phyloP scores from a whole-genome alignment of 257 asterid genomes.

The Oldenlandia corymbosa region DNA sequence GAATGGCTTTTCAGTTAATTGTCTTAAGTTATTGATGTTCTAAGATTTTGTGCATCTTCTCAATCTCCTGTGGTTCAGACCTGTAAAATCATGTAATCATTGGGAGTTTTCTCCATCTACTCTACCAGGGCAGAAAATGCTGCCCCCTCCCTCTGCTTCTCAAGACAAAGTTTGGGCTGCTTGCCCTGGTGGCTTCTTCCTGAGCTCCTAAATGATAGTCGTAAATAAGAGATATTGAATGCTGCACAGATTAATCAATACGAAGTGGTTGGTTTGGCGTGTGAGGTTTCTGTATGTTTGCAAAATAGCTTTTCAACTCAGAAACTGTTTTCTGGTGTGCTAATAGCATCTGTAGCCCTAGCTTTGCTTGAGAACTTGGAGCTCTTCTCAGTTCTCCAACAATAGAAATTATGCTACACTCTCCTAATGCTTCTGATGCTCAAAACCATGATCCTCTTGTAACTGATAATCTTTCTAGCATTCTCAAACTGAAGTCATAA shows the following conservation, averaged over 20 bases:
- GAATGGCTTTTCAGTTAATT: neutral
- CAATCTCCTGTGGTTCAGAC: too few species aligned
- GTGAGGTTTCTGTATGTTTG: constrained; percentile 45
- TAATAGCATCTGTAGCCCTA: constrained; percentile 32
- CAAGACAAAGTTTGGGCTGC: too few species aligned
- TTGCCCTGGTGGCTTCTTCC: constrained; percentile 21
- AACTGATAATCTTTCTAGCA: too few species aligned
- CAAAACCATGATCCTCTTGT: neutral
- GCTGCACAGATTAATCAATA: constrained; percentile 38
- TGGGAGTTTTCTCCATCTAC: neutral
- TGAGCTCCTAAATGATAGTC: constrained; percentile 34
- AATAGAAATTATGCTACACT: constrained; percentile 30
- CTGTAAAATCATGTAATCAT: neutral
- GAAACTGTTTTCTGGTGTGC: constrained; percentile 23
- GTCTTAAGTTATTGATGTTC: constrained; percentile 5
- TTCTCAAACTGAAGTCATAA: neutral
- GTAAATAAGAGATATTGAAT: constrained; percentile 19
- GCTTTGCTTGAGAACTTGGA: constrained; percentile 32
- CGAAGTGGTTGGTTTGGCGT: constrained; percentile 43
- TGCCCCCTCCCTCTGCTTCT: too few species aligned
- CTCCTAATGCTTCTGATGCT: constrained; percentile 25
- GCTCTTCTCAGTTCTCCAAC: constrained; percentile 43
- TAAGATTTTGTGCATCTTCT: too few species aligned
- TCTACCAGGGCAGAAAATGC: neutral
- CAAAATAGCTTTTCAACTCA: constrained; percentile 23